These are phyloP conservation scores for Diospyros kaki DNA, from an alignment of 148 eudicot genomes.

Conservation along the genomic window DNA sequence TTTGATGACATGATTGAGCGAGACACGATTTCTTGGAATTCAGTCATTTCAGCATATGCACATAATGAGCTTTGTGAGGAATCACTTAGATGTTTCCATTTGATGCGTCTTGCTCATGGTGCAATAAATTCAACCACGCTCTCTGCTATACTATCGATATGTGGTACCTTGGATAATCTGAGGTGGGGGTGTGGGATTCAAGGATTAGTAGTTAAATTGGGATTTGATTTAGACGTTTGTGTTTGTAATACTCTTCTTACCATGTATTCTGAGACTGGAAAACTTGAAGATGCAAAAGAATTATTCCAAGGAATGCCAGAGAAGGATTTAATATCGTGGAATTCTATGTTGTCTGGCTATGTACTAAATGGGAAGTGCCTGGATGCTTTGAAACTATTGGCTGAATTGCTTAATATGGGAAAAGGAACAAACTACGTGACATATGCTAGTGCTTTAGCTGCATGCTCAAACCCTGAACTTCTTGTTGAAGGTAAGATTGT, in stretches of 20 bases:
- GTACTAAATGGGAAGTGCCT: constrained; percentile 37
- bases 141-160: constrained; percentile 47
- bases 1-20: constrained; percentile 56
- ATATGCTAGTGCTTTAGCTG: constrained; percentile 61
- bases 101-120: constrained; percentile 50
- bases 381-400: constrained; percentile 43
- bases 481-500: constrained; percentile 41
- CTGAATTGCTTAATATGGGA: constrained; percentile 27
- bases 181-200: constrained; percentile 67
- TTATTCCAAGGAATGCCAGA: constrained; percentile 50
- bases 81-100: constrained; percentile 44
- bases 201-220: constrained; percentile 53
- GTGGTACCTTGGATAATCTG: constrained; percentile 36
- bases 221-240: constrained; percentile 45
- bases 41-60: constrained; percentile 56
- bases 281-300: constrained; percentile 33
- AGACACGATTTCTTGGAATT: constrained; percentile 83
- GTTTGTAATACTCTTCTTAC: constrained; percentile 64
- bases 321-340: constrained; percentile 71
- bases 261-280: constrained; percentile 59
- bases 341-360: constrained; percentile 66
- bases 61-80: constrained; percentile 40
- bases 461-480: constrained; percentile 59
- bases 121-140: constrained; percentile 49
- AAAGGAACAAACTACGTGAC: constrained; percentile 41